Evolutionary conservation across 176 grass and related monocot species (phyloP).

Genomic region (Lolium rigidum): DNA sequence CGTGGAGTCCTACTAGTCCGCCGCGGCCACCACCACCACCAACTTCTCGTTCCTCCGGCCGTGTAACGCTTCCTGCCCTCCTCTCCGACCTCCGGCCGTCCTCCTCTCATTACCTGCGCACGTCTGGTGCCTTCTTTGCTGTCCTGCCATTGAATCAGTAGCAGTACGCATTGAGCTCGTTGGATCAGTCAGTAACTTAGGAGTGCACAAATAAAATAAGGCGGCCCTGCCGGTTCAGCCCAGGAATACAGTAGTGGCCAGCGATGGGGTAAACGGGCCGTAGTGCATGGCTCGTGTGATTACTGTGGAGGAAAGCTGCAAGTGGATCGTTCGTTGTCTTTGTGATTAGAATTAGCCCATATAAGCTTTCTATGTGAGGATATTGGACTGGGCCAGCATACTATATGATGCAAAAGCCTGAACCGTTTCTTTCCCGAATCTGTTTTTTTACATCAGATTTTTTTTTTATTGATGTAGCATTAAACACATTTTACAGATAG

Average conservation of each 20-base stretch:
- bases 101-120: constrained; percentile 3
- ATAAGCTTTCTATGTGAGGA: neutral
- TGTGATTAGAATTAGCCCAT: neutral
- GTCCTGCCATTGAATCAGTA: constrained; percentile 11
- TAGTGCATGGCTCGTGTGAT: neutral
- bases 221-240: neutral
- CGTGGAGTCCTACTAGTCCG: constrained; percentile 29
- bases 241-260: neutral
- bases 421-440: neutral
- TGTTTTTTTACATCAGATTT: no score
- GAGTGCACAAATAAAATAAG: neutral
- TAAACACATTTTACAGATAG: no score
- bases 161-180: constrained; percentile 2
- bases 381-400: neutral
- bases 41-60: constrained; percentile 5
- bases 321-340: neutral
- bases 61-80: neutral
- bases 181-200: neutral
- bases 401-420: neutral
- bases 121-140: neutral
- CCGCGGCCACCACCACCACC: neutral
- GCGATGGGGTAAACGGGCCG: neutral
- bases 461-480: no score
- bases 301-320: neutral
- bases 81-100: neutral